Base-by-base conservation (phyloP, 2,329 filamentous ascomycete genomes). In the Magnaporthiopsis rhizophila region DNA sequence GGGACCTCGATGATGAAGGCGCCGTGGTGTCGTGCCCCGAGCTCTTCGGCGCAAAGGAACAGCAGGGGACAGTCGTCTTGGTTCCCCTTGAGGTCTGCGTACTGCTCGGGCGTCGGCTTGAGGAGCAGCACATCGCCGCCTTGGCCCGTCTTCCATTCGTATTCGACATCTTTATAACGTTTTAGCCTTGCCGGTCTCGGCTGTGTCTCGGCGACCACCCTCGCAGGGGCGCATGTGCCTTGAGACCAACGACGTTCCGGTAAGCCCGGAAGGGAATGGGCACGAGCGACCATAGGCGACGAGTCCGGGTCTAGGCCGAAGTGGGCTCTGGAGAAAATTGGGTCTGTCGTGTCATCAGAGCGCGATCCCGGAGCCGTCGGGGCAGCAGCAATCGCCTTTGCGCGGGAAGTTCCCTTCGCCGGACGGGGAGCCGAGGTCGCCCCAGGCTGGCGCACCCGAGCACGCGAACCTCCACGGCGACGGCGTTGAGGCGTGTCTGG, bases 141-240 rank as follows among this genome's bases (percentile, higher is more conserved):
- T 78, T 11, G 78, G 38, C 61, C 38, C 26, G 59, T 9, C n/a
- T 53, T 53, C 45, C 45, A 53, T 53, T 53, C 45, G n/a, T 53
- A 53, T 21, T 53, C 45, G 45, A 53, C 45, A 11, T n/a, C n/a
- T 24, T 24, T 53, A 21, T 53, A 11, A 7, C 7, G 18, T 53
- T 53, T 53, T 21, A 18, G 21, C n/a, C 18, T 53, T 2, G 11
- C 45, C 3, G 45, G 45, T 24, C 45, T n/a, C n/a, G 45, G 45
- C 45, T 53, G 45, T 24, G n/a, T 3, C n/a, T 53, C 45, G 21
- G 21, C 2, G 21, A 2, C 45, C 45, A 53, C 21, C 21, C 45
- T 9, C 45, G 45, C 21, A 9, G 21, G 18, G 3, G 18, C 18
- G 8, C 7, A 21, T 2, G 21, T 6, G 21, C 21, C 45, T 45